Evolutionary conservation across 306 rosid species (phyloP).

Genomic region (Citrullus mucosospermus): DNA sequence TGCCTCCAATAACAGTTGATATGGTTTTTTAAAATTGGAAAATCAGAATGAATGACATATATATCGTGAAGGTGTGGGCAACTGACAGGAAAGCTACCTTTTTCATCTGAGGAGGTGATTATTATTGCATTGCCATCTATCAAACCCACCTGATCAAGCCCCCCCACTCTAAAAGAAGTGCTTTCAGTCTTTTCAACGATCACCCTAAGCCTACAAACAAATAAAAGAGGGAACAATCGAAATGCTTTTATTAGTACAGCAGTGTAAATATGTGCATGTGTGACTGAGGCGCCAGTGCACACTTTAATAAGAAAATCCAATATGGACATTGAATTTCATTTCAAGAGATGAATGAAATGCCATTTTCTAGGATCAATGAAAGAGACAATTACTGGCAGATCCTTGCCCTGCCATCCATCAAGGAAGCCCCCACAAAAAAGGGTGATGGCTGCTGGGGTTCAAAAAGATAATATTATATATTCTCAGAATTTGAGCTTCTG

Average conservation of each 20-base stretch:
- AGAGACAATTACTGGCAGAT: neutral
- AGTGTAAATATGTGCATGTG: neutral
- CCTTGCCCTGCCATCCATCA: constrained; percentile 6
- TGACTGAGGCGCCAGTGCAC: neutral
- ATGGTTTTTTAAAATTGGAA: neutral
- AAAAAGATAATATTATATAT: constrained; percentile 1
- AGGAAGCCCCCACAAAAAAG: constrained; percentile 13
- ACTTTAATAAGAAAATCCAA: neutral
- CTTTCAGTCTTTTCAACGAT: constrained; percentile 9
- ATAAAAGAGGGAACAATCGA: neutral
- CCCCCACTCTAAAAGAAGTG: neutral
- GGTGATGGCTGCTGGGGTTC: constrained; percentile 20
- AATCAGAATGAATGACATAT: neutral
- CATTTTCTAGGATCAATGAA: constrained; percentile 4
- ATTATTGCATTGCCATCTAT: neutral
- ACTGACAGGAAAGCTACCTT: constrained; percentile 6
- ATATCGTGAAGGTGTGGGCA: neutral
- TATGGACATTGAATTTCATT: neutral
- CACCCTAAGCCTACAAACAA: constrained; percentile 1
- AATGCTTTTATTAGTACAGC: neutral
- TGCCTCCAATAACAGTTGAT: neutral
- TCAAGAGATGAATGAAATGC: neutral
- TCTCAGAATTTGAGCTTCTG: neutral
- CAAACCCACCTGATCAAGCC: constrained; percentile 2
- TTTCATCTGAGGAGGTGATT: neutral